Percentiles rank a stretch among this genome's conserved stretches.
phyloP scores from a whole-genome alignment of 2,329 filamentous ascomycete genomes.

The Alternaria infectoria region DNA sequence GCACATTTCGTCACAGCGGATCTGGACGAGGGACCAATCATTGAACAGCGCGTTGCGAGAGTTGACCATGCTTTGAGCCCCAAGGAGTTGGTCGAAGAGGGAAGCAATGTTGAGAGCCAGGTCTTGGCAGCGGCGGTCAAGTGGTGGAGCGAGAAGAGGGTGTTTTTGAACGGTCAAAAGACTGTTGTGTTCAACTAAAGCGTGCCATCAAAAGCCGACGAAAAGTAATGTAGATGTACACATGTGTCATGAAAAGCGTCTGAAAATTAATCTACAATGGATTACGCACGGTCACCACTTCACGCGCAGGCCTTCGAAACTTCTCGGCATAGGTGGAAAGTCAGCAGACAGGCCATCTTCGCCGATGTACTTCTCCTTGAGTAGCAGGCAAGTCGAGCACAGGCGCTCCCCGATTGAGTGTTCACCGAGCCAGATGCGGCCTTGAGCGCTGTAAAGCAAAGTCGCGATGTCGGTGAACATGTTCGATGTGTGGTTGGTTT shows the following conservation, averaged over 20 bases:
- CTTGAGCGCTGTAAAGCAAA: slow-evolving; percentile 16
- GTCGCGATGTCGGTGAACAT: slow-evolving; percentile 14
- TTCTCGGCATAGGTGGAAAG: slow-evolving; percentile 12
- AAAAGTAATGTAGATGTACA: background rate
- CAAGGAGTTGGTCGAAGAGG: slow-evolving; percentile 78
- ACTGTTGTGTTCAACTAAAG: slow-evolving; percentile 74
- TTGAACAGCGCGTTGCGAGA: slow-evolving; percentile 79
- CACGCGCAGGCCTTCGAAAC: background rate
- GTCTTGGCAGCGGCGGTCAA: slow-evolving; percentile 82
- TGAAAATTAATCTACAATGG: background rate
- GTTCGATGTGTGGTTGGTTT: background rate
- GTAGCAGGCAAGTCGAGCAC: slow-evolving; percentile 9
- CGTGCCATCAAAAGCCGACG: background rate
- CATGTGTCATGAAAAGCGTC: background rate
- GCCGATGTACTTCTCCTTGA: slow-evolving; percentile 10
- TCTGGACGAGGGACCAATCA: slow-evolving; percentile 85
- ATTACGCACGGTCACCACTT: background rate
- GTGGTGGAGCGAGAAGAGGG: slow-evolving; percentile 79
- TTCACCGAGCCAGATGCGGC: slow-evolving; percentile 11
- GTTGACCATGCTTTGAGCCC: slow-evolving; percentile 79
- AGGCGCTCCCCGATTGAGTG: slow-evolving; percentile 1
- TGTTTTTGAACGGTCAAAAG: slow-evolving; percentile 80
- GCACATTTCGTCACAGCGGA: slow-evolving; percentile 87
- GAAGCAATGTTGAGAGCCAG: slow-evolving; percentile 83
- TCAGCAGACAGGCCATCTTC: slow-evolving; percentile 14